Base-by-base conservation (phyloP, 176 grass and related monocot genomes). In the Avena insularis region DNA sequence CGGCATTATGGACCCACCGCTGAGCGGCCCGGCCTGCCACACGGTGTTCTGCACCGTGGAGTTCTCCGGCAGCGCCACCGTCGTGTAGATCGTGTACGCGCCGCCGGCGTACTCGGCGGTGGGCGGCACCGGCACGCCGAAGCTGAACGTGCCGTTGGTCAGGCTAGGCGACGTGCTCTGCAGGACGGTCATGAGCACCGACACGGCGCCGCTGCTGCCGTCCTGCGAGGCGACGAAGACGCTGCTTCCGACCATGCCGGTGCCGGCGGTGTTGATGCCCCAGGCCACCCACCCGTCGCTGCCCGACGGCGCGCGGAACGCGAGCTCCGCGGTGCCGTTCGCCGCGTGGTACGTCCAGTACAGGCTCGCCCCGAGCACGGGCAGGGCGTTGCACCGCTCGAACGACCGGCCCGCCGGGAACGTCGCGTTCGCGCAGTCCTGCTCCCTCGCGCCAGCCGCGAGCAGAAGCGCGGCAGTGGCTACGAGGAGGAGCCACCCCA, bases 271-370 rank as follows among this genome's bases (percentile, higher is more conserved):
- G 91, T 98, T 98, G 90, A 98, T 95, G 54, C 82, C 97, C 96
- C 97, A 96, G 9, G 89, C 82, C 2, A 94, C 97, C 93, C 93
- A 98, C 3, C 85, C 85, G 63, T 46, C 3, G 27, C 70, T 6
- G 15, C 21, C 33, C 83, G 84, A 49, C 53, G 86, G 82, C 51
- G 91, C 89, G 55, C 92, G 90, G 87, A 92, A 98, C 63, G 93
- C 96, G 16, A 98, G 17, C 63, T 94, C 89, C 2, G 80, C 86
- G 12, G 90, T 94, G 62, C 79, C 66, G 66, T 93, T 96, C 17
- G 1, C 71, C 0, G 87, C n/a, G 77, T 96, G 80, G 88, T 96
- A 96, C 56, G 92, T 94, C 94, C 94, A 98, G 90, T 94, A 53
- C 55, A 96, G 57, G 82, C 46, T 85, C 23, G 94, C 86, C 12